Evolutionary conservation across 768 basidiomycete genomes (phyloP).

Genomic region (Pulveroboletus ravenelii): DNA sequence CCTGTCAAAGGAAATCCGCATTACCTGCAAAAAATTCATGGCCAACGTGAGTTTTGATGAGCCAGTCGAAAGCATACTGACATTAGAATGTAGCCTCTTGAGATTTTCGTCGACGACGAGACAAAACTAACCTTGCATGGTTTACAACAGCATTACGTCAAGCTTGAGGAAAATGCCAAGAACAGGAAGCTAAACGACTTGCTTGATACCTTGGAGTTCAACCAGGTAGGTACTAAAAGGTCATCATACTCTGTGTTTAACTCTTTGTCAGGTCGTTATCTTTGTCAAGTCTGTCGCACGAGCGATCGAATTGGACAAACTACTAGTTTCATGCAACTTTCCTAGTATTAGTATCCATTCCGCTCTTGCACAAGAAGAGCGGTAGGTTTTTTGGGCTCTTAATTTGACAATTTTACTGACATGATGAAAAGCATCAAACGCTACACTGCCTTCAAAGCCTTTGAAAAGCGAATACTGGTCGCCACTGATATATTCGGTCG

Average conservation of each 20-base stretch:
- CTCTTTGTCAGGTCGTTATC: constrained; percentile 77
- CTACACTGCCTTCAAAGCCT: constrained; percentile 97
- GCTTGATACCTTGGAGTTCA: constrained; percentile 95
- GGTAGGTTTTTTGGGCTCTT: constrained; percentile 48
- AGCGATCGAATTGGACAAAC: constrained; percentile 93
- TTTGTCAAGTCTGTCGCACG: constrained; percentile 98
- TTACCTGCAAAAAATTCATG: constrained; percentile 99
- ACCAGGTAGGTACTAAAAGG: constrained; percentile 58
- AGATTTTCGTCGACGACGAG: constrained; percentile 99
- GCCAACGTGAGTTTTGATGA: constrained; percentile 66
- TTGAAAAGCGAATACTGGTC: constrained; percentile 98
- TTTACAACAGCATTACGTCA: constrained; percentile 97
- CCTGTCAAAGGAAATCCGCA: constrained; percentile 91
- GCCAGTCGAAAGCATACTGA: background rate
- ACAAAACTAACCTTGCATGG: constrained; percentile 98
- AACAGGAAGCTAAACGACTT: constrained; percentile 97
- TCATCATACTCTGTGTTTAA: background rate
- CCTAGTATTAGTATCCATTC: constrained; percentile 98
- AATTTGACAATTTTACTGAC: constrained; percentile 4
- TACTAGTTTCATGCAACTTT: constrained; percentile 96
- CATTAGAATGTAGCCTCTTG: constrained; percentile 68
- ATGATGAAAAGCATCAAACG: constrained; percentile 66
- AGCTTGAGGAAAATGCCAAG: constrained; percentile 91
- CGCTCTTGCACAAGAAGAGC: constrained; percentile 89
- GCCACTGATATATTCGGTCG: constrained; percentile 99